Percentiles rank a stretch among this genome's conserved stretches.
Evolutionary conservation across 176 grass and related monocot genomes (phyloP).

Genomic region (Oryza glumipatula): DNA sequence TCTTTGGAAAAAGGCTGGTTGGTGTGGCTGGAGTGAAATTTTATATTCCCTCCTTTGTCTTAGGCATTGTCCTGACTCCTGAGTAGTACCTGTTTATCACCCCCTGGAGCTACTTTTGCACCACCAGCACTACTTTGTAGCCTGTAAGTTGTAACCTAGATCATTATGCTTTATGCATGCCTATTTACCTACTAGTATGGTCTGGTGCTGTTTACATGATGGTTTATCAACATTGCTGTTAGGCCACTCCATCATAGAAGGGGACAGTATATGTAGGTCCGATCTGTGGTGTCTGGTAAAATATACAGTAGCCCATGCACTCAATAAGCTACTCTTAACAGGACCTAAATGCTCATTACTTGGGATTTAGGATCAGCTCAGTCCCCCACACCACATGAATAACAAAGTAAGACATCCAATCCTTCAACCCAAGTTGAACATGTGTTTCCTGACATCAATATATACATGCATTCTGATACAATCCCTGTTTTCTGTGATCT

Average conservation of each 20-base stretch:
- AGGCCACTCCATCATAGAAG: background rate
- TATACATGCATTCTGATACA: background rate
- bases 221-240: background rate
- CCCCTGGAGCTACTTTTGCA: background rate
- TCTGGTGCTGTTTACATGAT: slow-evolving; percentile 38
- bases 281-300: slow-evolving; percentile 18
- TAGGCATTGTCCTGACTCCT: slow-evolving; percentile 21
- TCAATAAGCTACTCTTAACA: slow-evolving; percentile 15
- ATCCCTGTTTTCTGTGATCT: background rate
- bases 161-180: slow-evolving; percentile 37
- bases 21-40: slow-evolving; percentile 27
- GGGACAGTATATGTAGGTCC: background rate
- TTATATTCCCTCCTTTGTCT: slow-evolving; percentile 36
- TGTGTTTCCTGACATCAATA: background rate
- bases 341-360: background rate
- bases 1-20: background rate
- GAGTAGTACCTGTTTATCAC: background rate
- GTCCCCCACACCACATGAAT: too few species aligned
- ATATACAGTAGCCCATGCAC: background rate
- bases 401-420: background rate
- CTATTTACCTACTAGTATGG: slow-evolving; percentile 34
- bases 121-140: slow-evolving; percentile 32
- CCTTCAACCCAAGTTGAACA: too few species aligned
- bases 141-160: slow-evolving; percentile 42
- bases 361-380: slow-evolving; percentile 4